Evolutionary conservation across 2,329 filamentous ascomycete genomes (phyloP).

Genomic region (Pyricularia grisea): DNA sequence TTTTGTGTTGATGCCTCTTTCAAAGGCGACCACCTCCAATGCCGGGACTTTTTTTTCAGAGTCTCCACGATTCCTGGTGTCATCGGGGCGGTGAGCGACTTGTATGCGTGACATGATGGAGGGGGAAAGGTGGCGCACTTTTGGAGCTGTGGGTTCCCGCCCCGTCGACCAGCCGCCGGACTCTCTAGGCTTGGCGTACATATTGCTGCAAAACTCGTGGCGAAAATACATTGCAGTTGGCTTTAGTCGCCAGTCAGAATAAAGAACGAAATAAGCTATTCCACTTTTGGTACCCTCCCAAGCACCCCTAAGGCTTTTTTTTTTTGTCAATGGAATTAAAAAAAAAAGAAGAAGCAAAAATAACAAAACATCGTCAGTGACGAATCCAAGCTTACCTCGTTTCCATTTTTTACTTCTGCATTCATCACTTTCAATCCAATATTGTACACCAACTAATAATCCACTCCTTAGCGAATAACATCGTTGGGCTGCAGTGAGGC

Average conservation of each 20-base stretch:
- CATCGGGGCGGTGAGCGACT: background rate
- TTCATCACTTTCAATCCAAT: background rate
- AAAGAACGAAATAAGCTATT: background rate
- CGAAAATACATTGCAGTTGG: conserved; percentile 1
- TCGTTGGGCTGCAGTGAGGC: background rate
- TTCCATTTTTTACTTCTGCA: background rate
- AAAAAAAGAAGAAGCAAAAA: background rate
- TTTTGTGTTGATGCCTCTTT: background rate
- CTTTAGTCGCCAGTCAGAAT: background rate
- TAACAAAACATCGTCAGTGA: background rate
- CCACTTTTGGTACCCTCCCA: background rate
- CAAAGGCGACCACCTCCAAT: background rate
- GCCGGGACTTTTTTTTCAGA: background rate
- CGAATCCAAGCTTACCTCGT: background rate
- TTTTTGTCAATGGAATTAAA: no score
- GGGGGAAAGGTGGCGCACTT: background rate
- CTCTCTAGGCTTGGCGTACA: conserved; percentile 1
- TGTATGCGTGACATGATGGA: background rate
- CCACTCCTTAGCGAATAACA: background rate
- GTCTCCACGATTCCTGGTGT: background rate
- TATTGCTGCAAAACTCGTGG: background rate
- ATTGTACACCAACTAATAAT: background rate
- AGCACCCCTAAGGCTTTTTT: background rate
- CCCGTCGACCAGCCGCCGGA: background rate
- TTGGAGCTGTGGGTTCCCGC: background rate